Percentiles rank a stretch among this genome's conserved stretches.
Conservation (phyloP, 768 basidiomycete genomes). For the Tylopilus balloui region DNA sequence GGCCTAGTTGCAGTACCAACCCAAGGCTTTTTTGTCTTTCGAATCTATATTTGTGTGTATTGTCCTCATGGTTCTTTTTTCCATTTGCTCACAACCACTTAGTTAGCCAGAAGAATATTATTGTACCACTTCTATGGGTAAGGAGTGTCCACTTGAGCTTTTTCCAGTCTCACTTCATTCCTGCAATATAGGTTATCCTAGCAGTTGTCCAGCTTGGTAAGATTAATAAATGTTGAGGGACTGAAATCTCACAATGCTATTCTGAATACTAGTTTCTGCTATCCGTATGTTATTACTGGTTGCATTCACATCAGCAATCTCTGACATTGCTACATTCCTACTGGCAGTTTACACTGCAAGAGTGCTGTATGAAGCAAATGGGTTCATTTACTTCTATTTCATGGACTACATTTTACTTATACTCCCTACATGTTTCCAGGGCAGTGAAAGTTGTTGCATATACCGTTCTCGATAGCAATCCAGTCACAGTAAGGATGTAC, state of each 20-base stretch:
- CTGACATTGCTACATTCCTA: background rate
- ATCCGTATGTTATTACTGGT: background rate
- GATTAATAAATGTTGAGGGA: background rate
- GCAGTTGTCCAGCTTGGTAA: slow-evolving; percentile 5
- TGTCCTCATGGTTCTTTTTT: background rate
- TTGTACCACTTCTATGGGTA: slow-evolving; percentile 3
- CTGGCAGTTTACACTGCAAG: background rate
- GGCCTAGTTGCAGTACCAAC: background rate
- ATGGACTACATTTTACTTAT: background rate
- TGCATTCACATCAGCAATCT: background rate
- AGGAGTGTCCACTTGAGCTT: background rate
- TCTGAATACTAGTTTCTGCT: background rate
- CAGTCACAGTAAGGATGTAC: background rate
- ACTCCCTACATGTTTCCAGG: background rate
- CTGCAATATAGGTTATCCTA: background rate
- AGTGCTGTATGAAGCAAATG: background rate
- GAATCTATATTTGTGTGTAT: slow-evolving; percentile 13
- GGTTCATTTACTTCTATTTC: background rate
- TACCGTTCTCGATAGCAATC: background rate
- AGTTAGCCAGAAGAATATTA: slow-evolving; percentile 7
- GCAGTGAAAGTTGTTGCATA: background rate
- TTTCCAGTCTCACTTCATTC: background rate
- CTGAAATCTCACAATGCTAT: background rate
- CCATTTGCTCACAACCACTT: background rate
- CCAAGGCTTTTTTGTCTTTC: slow-evolving; percentile 13